phyloP scores from a whole-genome alignment of 1,284 basidiomycete genomes.

The Peniophora sp. region DNA sequence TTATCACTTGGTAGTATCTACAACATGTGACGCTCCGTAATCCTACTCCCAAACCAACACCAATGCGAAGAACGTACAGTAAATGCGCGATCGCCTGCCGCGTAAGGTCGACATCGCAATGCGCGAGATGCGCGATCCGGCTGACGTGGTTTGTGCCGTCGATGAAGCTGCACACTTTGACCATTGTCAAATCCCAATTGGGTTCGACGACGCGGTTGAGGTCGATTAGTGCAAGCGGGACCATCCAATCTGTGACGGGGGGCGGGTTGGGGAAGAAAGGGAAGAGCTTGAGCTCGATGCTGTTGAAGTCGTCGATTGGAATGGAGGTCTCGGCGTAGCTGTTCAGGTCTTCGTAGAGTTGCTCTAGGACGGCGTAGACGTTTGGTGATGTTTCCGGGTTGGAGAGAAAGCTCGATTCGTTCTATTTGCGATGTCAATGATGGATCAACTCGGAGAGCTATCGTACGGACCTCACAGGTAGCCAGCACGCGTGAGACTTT shows the following conservation, averaged over 20 bases:
- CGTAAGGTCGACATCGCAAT: slow-evolving; percentile 81
- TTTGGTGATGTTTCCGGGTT: slow-evolving; percentile 60
- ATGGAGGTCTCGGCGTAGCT: slow-evolving; percentile 95
- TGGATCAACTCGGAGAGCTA: background rate
- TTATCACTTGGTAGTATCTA: slow-evolving; percentile 93
- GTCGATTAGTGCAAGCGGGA: slow-evolving; percentile 86
- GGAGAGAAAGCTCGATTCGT: slow-evolving; percentile 87
- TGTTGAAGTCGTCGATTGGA: slow-evolving; percentile 81
- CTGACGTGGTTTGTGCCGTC: slow-evolving; percentile 90
- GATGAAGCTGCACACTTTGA: slow-evolving; percentile 78
- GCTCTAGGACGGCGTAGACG: slow-evolving; percentile 86
- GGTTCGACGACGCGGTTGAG: slow-evolving; percentile 75
- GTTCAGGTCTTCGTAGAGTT: slow-evolving; percentile 95
- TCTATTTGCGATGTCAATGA: slow-evolving; percentile 34
- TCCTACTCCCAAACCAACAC: background rate
- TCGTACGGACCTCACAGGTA: slow-evolving; percentile 70
- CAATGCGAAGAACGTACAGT: slow-evolving; percentile 45
- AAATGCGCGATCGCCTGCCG: slow-evolving; percentile 89
- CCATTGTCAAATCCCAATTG: slow-evolving; percentile 96
- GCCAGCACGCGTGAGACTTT: slow-evolving; percentile 89
- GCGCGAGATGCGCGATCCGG: slow-evolving; percentile 86
- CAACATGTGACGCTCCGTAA: slow-evolving; percentile 1
- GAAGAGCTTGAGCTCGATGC: slow-evolving; percentile 91
- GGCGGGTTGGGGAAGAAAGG: slow-evolving; percentile 95
- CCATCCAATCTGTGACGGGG: slow-evolving; percentile 88